Evolutionary conservation across 1,284 basidiomycete genomes (phyloP).

Genomic region (Pseudozyma flocculosa): DNA sequence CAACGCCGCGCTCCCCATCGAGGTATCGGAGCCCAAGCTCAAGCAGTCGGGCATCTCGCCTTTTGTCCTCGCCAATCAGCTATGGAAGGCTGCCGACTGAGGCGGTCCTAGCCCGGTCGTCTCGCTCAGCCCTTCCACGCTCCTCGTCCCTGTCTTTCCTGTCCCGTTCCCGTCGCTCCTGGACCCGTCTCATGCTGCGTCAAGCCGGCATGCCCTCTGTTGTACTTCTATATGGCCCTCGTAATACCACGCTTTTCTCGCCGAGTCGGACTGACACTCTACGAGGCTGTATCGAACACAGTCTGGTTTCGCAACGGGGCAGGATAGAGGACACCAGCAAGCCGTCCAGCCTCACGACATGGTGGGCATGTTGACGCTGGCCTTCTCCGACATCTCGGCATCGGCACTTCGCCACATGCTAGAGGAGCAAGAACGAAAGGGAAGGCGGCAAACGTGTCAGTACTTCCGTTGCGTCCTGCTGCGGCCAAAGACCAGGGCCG

Average conservation of each 20-base stretch:
- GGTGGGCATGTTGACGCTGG: conserved; percentile 51
- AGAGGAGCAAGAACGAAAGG: conserved; percentile 1
- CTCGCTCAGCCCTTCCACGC: too few species aligned
- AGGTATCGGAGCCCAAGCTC: conserved; percentile 21
- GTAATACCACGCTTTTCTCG: too few species aligned
- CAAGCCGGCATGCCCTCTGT: too few species aligned
- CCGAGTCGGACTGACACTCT: too few species aligned
- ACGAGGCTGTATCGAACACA: too few species aligned
- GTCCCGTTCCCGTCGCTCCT: too few species aligned
- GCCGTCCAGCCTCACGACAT: conserved; percentile 25
- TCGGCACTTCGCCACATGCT: conserved; percentile 43
- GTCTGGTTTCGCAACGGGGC: neutral
- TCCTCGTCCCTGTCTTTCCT: too few species aligned
- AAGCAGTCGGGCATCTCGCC: conserved; percentile 22
- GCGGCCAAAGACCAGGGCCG: neutral
- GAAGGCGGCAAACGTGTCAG: neutral
- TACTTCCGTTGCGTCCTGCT: too few species aligned
- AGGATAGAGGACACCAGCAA: neutral
- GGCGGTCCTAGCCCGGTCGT: too few species aligned
- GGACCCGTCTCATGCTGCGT: too few species aligned
- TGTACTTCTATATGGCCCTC: too few species aligned
- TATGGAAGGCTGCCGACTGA: conserved; percentile 45
- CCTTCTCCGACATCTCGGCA: conserved; percentile 32
- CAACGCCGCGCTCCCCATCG: conserved; percentile 43
- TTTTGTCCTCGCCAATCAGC: conserved; percentile 31